Evolutionary conservation across 139 green algal genomes (phyloP).

Genomic region (Auxenochlorella pyrenoidosa): DNA sequence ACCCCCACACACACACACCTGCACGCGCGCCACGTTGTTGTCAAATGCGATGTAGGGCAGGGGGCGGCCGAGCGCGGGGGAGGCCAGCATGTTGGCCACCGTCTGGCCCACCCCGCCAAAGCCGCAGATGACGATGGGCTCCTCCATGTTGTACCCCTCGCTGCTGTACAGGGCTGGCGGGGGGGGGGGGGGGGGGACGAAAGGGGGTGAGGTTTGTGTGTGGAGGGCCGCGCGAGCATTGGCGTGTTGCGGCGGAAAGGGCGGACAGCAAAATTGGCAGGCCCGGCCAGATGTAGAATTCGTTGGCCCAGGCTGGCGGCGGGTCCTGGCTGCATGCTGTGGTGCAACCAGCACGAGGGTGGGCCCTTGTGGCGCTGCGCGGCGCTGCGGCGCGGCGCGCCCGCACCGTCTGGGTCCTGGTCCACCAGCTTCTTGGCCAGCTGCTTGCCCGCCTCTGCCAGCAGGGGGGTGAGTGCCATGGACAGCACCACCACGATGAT

Average conservation of each 20-base stretch:
- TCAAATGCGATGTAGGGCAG: constrained; percentile 90
- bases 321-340: no score
- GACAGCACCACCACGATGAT: constrained; percentile 96
- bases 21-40: constrained; percentile 70
- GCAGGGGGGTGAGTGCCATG: constrained; percentile 92
- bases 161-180: constrained; percentile 9
- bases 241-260: no score
- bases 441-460: constrained; percentile 74
- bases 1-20: no score
- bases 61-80: constrained; percentile 43
- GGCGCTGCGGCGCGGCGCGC: no score
- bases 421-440: constrained; percentile 29
- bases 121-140: constrained; percentile 79
- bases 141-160: constrained; percentile 48
- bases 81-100: constrained; percentile 89
- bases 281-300: no score
- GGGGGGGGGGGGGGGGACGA: neutral
- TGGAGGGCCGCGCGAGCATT: neutral
- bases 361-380: no score
- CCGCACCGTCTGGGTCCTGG: neutral
- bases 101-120: constrained; percentile 87
- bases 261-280: no score
- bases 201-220: neutral
- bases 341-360: no score
- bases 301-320: no score